These are phyloP conservation scores for Polytrichum commune DNA, from an alignment of 225 moss, liverwort and hornwort species.

Conservation along the genomic window DNA sequence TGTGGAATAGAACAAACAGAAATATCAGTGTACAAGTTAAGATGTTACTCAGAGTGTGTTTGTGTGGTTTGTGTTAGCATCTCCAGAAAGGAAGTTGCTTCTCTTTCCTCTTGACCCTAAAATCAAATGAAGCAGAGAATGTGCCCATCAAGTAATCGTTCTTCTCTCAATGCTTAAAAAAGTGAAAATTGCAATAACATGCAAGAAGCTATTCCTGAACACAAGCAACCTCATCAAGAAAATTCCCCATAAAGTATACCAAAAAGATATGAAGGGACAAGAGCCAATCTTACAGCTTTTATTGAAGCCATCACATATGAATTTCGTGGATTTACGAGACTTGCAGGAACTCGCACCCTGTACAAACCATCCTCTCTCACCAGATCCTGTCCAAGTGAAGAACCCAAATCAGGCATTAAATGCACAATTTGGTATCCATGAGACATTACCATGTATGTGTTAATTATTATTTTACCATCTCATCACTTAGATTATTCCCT, in stretches of 20 bases:
- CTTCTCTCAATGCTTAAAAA: no score
- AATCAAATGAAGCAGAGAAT: no score
- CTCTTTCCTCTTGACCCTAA: no score
- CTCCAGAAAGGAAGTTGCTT: background rate
- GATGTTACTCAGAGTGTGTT: no score
- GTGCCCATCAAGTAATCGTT: no score
- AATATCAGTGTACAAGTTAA: conserved; percentile 1
- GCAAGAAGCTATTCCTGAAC: no score
- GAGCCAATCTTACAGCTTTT: conserved; percentile 70
- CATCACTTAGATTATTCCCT: background rate
- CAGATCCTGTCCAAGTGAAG: conserved; percentile 51
- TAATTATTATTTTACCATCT: no score
- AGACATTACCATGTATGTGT: no score
- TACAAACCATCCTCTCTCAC: conserved; percentile 81
- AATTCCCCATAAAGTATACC: no score
- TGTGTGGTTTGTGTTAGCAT: background rate
- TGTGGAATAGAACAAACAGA: conserved; percentile 22
- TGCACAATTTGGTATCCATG: background rate
- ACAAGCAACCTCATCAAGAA: no score
- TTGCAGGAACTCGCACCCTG: conserved; percentile 74
- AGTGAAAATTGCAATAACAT: no score
- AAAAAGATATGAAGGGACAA: background rate
- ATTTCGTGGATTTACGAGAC: conserved; percentile 52
- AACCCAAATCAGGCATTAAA: conserved; percentile 21
- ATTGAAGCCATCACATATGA: conserved; percentile 63